A percentile compares a stretch with the other conserved stretches of the same genome.
phyloP scores from a whole-genome alignment of 805 yeast species.

The Ogataea haglerorum region DNA sequence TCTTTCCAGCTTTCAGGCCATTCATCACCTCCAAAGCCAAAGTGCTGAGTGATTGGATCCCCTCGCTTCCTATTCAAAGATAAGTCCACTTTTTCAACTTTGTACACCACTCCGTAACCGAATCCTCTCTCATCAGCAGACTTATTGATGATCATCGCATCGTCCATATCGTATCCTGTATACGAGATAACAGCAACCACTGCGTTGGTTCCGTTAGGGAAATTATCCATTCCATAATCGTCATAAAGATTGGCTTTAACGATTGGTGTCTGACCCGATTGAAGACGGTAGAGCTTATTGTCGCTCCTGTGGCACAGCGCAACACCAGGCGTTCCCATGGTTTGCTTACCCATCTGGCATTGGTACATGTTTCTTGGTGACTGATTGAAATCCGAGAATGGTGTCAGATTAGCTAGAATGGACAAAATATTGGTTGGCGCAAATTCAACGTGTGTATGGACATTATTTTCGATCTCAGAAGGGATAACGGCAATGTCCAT shows the following conservation, averaged over 20 bases:
- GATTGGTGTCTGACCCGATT: conserved; percentile 95
- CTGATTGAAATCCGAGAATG: conserved; percentile 97
- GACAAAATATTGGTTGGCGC: conserved; percentile 93
- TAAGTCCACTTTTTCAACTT: conserved; percentile 88
- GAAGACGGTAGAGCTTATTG: conserved; percentile 88
- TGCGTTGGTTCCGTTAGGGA: conserved; percentile 97
- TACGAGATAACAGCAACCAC: conserved; percentile 98
- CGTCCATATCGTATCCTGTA: conserved; percentile 99
- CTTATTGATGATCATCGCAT: conserved; percentile 97
- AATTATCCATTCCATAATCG: conserved; percentile 96
- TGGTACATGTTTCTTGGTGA: conserved; percentile 99
- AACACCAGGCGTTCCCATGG: conserved; percentile 99
- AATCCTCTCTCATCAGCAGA: conserved; percentile 98
- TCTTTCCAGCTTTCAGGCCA: conserved; percentile 93
- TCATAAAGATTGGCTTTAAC: conserved; percentile 92
- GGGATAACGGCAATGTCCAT: conserved; percentile 96
- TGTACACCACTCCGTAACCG: conserved; percentile 94
- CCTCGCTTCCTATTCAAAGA: conserved; percentile 77
- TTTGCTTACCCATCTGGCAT: conserved; percentile 99
- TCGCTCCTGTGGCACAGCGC: conserved; percentile 90
- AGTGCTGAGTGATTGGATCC: conserved; percentile 90
- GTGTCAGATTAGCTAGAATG: conserved; percentile 93
- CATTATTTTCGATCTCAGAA: conserved; percentile 74
- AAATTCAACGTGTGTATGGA: conserved; percentile 91
- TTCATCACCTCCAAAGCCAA: conserved; percentile 89